Evolutionary conservation across 441 rosid genomes (phyloP).

Genomic region (California macrophylla): DNA sequence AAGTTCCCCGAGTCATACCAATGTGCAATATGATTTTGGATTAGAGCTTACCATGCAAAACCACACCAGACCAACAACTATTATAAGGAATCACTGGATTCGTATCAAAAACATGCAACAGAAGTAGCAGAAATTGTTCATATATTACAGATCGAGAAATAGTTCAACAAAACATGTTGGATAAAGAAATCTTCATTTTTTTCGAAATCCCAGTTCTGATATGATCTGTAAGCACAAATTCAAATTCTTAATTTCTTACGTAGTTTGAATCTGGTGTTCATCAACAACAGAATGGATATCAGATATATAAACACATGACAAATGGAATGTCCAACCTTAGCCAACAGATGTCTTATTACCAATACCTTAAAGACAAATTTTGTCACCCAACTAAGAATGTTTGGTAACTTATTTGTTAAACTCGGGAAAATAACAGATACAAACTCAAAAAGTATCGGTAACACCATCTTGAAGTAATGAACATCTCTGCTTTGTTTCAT

Average conservation of each 20-base stretch:
- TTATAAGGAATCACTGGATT: not conserved
- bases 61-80: no score
- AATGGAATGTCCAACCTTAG: no score
- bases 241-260: no score
- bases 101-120: slow-evolving; percentile 13
- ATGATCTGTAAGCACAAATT: no score
- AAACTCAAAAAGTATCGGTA: not conserved
- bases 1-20: slow-evolving; percentile 76
- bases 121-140: slow-evolving; percentile 15
- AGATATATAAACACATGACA: no score
- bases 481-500: not conserved
- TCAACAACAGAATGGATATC: no score
- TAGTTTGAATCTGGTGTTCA: no score
- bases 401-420: not conserved
- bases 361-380: not conserved
- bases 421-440: not conserved
- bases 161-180: slow-evolving; percentile 15
- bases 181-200: slow-evolving; percentile 6
- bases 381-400: not conserved
- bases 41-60: not conserved
- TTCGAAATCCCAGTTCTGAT: not conserved
- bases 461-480: not conserved
- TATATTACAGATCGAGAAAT: slow-evolving; percentile 12
- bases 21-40: slow-evolving; percentile 31
- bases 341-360: no score